phyloP scores from a whole-genome alignment of 805 yeast genomes.

The Ogataea minuta region DNA sequence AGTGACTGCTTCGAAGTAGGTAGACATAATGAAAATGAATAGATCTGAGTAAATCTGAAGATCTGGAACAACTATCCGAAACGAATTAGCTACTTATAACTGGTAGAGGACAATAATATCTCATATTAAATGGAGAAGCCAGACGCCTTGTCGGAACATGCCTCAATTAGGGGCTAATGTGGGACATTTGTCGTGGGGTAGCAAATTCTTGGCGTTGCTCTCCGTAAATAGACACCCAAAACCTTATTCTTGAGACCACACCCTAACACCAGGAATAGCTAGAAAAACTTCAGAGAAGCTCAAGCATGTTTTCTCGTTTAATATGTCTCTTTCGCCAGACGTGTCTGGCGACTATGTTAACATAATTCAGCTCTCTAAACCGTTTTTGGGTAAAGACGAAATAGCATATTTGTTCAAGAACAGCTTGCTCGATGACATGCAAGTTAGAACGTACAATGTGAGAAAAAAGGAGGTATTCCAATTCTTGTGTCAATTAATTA shows the following conservation, averaged over 20 bases:
- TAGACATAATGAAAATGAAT: conserved; percentile 1
- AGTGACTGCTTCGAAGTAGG: conserved; percentile 18
- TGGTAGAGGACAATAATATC: no score
- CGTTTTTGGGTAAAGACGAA: conserved; percentile 31
- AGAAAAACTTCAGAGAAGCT: conserved; percentile 3
- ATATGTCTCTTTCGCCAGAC: conserved; percentile 17
- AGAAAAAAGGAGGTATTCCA: conserved; percentile 44
- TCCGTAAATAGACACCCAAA: no score
- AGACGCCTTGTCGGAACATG: no score
- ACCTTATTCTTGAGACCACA: no score
- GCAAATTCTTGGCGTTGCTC: no score
- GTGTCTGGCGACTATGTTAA: conserved; percentile 14
- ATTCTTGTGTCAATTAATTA: conserved; percentile 52
- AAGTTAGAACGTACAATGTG: conserved; percentile 21
- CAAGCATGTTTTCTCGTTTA: not conserved
- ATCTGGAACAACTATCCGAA: no score
- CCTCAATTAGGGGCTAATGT: no score
- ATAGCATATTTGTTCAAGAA: conserved; percentile 23
- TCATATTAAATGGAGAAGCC: no score
- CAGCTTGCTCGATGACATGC: conserved; percentile 20
- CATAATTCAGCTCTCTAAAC: conserved; percentile 35
- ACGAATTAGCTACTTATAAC: no score
- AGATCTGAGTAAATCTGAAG: no score
- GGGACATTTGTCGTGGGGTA: no score
- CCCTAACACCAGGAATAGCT: no score